Evolutionary conservation across 1,284 basidiomycete genomes (phyloP).

Genomic region (Vanrija pseudolonga): DNA sequence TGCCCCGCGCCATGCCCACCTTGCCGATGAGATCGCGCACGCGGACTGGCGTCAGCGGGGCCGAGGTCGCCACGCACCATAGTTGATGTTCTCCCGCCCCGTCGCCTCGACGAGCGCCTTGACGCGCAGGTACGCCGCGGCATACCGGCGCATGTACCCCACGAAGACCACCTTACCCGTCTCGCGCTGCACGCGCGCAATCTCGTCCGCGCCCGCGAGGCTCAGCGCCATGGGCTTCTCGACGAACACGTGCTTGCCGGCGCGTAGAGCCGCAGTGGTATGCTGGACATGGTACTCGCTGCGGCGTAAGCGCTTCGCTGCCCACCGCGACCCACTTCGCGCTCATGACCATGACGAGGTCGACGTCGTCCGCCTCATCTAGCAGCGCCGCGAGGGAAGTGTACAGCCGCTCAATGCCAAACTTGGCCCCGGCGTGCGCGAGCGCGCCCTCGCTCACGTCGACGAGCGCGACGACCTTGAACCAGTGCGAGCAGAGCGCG

Average conservation of each 20-base stretch:
- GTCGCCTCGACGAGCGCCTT: constrained; percentile 30
- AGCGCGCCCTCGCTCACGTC: constrained; percentile 37
- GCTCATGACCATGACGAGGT: constrained; percentile 36
- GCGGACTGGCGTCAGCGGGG: constrained; percentile 17
- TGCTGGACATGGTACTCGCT: constrained; percentile 19
- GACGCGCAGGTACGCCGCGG: constrained; percentile 42
- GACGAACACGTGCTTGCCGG: constrained; percentile 36
- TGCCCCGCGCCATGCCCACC: constrained; percentile 18
- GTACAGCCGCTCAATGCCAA: constrained; percentile 22
- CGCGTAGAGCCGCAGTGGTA: constrained; percentile 15
- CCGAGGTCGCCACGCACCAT: constrained; percentile 2
- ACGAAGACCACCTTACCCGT: constrained; percentile 31
- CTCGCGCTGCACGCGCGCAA: constrained; percentile 20
- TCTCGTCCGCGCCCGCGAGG: constrained; percentile 21
- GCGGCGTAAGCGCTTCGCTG: not conserved
- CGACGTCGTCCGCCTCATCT: constrained; percentile 26
- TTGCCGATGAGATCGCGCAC: constrained; percentile 51
- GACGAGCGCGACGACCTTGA: constrained; percentile 32
- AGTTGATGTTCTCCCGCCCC: constrained; percentile 1
- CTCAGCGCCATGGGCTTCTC: constrained; percentile 42
- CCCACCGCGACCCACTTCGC: constrained; percentile 16
- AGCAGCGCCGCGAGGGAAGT: constrained; percentile 25
- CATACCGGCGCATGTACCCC: constrained; percentile 51
- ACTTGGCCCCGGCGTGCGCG: constrained; percentile 37
- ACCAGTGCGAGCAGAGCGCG: constrained; percentile 17